Evolutionary conservation across 1,284 basidiomycete genomes (phyloP), one percentile per base, ranked within the genome.

Genomic region (Irpex sp.): DNA sequence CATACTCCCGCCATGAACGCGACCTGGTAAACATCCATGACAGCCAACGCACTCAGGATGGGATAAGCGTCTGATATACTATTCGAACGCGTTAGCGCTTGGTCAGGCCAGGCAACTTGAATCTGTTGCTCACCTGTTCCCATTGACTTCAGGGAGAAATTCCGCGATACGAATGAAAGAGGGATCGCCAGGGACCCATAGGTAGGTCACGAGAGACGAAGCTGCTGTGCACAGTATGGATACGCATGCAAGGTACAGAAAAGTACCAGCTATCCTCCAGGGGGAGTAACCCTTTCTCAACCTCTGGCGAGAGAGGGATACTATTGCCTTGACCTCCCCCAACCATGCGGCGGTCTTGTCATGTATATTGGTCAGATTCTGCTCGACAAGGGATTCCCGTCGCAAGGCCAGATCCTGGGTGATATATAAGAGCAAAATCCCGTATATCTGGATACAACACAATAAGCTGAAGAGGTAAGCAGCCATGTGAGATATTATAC

Each of bases 271-370:
- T 24, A 59, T 24, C 18, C 58, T n/a, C 58, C 58, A 59, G n/a
- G 22, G 22, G 10, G 58, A 10, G 22, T n/a, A 10, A 20, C 58
- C 20, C 22, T 22, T 18, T 13, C 15, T n/a, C 58, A 20, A 59
- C 22, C n/a, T 59, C 58, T 59, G 58, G 15, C 22, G 18, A 10
- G 20, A n/a, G n/a, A 59, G 22, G 10, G 58, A n/a, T 13, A n/a
- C 20, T 10, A 20, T 20, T 13, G 58, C 58, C 22, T 59, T 59
- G 18, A n/a, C 58, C 22, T 59, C 58, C 13, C 67, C 59, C 9
- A 68, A 20, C 67, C 67, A 68, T 9, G 67, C 67, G 13, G 10
- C 20, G 59, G 43, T 68, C 22, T 64, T 63, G 67, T 68, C 67
- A 59, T 68, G 67, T 13, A 68, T 24, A 13, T 59, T 62, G 6